phyloP scores from a whole-genome alignment of 305 asterid species.

The Plantago rigida region DNA sequence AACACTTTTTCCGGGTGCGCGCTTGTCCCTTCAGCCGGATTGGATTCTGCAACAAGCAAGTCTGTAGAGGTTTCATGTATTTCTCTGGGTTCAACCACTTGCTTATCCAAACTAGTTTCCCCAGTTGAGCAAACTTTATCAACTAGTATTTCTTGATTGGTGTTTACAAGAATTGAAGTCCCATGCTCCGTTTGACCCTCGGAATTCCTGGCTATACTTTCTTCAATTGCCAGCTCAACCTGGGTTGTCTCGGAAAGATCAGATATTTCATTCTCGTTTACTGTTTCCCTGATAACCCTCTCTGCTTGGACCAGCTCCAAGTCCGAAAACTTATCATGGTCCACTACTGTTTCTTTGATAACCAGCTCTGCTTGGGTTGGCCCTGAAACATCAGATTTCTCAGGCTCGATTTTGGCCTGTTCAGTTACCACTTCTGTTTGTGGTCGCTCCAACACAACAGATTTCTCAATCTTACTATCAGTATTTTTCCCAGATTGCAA shows the following conservation, averaged over 20 bases:
- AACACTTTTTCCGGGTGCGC: slow-evolving; percentile 12
- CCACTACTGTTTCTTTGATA: slow-evolving; percentile 15
- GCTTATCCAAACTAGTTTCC: slow-evolving; percentile 26
- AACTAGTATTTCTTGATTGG: no score
- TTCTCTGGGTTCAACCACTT: slow-evolving; percentile 26
- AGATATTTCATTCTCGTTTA: slow-evolving; percentile 2
- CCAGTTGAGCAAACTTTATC: not conserved
- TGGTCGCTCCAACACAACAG: slow-evolving; percentile 8
- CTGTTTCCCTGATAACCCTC: slow-evolving; percentile 13
- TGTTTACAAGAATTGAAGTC: slow-evolving; percentile 1
- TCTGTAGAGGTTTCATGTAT: slow-evolving; percentile 29
- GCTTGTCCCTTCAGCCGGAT: slow-evolving; percentile 13
- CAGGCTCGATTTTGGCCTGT: slow-evolving; percentile 14
- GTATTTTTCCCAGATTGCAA: slow-evolving; percentile 5
- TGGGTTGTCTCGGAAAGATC: not conserved
- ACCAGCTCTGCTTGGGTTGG: slow-evolving; percentile 4
- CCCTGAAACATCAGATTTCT: not conserved
- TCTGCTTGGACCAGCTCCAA: slow-evolving; percentile 7
- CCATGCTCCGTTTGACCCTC: slow-evolving; percentile 1
- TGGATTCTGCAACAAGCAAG: slow-evolving; percentile 26
- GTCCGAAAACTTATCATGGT: not conserved
- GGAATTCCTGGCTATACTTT: slow-evolving; percentile 11
- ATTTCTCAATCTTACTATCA: not conserved
- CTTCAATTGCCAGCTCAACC: slow-evolving; percentile 15
- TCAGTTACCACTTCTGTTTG: slow-evolving; percentile 4